phyloP scores from a whole-genome alignment of 2,329 filamentous ascomycete genomes.

The Xylariaceae sp. region DNA sequence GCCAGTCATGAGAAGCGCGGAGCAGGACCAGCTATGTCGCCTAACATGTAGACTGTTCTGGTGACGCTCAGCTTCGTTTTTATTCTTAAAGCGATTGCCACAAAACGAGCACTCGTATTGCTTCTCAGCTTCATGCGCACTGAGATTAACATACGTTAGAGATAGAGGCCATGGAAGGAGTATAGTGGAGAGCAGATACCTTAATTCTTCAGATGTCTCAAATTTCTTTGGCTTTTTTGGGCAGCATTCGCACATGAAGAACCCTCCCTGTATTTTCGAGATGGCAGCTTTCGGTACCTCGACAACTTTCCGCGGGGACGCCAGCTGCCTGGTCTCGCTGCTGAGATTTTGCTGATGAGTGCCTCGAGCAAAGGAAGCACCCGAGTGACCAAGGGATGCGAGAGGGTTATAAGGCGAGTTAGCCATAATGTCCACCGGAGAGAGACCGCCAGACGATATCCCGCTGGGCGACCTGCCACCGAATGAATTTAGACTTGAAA shows the following conservation, averaged over 20 bases:
- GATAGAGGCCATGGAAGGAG: neutral
- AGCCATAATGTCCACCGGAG: constrained; percentile 38
- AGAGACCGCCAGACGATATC: constrained; percentile 44
- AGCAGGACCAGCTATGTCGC: constrained; percentile 95
- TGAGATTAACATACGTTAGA: constrained; percentile 39
- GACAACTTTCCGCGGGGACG: constrained; percentile 49
- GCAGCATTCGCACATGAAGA: constrained; percentile 83
- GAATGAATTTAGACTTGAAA: constrained; percentile 42
- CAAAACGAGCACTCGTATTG: constrained; percentile 93
- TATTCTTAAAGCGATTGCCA: constrained; percentile 96
- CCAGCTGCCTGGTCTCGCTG: constrained; percentile 38
- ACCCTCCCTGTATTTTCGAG: constrained; percentile 48
- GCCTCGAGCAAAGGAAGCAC: constrained; percentile 42
- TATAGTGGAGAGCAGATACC: constrained; percentile 52
- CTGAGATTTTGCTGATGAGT: constrained; percentile 47
- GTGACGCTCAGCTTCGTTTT: constrained; percentile 94
- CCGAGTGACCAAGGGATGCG: constrained; percentile 46
- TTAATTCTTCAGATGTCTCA: constrained; percentile 75
- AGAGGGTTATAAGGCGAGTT: constrained; percentile 49
- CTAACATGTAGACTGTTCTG: constrained; percentile 92
- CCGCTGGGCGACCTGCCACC: constrained; percentile 47
- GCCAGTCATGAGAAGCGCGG: constrained; percentile 61
- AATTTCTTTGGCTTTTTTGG: constrained; percentile 97
- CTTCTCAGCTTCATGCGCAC: constrained; percentile 87
- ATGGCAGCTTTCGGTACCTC: constrained; percentile 47